Evolutionary conservation across 2,329 filamentous ascomycete genomes (phyloP), one percentile per base, ranked within the genome.

Genomic region (Monilinia aucupariae): DNA sequence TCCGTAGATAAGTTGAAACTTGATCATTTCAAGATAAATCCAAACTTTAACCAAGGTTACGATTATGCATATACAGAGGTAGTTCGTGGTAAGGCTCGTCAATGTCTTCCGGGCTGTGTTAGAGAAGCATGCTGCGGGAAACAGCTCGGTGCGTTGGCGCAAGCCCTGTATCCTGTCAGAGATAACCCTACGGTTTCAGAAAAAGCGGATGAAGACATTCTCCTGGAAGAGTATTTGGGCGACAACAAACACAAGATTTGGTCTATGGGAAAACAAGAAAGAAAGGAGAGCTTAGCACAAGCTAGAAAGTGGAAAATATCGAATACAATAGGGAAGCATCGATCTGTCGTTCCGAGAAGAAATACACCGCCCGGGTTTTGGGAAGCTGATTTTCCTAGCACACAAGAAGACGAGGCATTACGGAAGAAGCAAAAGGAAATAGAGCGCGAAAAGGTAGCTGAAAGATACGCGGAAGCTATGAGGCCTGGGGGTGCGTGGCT

Each of bases 301-400:
- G 92, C 92, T 15, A 88, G 87, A 71, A 87, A 86, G 0, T 83
- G 85, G 71, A 80, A 87, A 55, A 78, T 96, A 66, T 89, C 92
- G 1, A 87, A 92, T 71, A 82, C 84, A 65, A 85, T 85, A 73
- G 92, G 92, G 7, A 91, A 82, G 72, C 92, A 97, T 75, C 82
- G 89, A 62, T 84, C 93, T 69, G 81, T 85, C 34, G 92, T 88
- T 74, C 83, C 87, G 64, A 83, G 91, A 58, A 81, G 84, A 66
- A 80, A 78, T 51, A 91, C 89, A 12, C 92, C 94, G 15, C 91
- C 91, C 1, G 92, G 92, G 0, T 97, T 91, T 73, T 99, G 94
- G 94, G 82, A 90, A 61, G 83, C 88, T 1, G 93, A 96, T 69
- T 96, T 99, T 73, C 92, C 93, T 1, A 85, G 79, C 32, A 97